phyloP scores from a whole-genome alignment of 192 early-diverging fungal genomes.

The Geranomyces variabilis region DNA sequence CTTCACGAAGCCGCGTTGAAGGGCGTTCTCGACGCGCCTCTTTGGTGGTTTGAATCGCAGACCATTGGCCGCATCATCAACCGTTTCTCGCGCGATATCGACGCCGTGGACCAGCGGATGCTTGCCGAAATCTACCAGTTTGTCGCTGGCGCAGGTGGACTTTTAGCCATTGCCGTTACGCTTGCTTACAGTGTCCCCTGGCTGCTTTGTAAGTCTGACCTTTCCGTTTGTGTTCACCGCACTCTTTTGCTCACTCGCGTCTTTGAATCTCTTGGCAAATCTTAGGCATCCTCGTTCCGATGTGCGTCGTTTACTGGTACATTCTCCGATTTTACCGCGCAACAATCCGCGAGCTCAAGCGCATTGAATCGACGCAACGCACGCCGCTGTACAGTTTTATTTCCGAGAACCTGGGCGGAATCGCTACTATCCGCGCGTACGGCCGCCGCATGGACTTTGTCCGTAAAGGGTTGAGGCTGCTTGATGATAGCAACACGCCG shows the following conservation, averaged over 20 bases:
- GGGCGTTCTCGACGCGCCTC: slow-evolving; percentile 37
- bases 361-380: slow-evolving; percentile 75
- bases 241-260: not conserved
- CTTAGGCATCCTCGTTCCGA: slow-evolving; percentile 63
- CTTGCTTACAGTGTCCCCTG: slow-evolving; percentile 1
- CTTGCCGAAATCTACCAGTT: slow-evolving; percentile 17
- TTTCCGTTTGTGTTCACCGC: not conserved
- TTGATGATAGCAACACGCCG: slow-evolving; percentile 75
- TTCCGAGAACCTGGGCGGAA: slow-evolving; percentile 73
- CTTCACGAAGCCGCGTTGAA: slow-evolving; percentile 40
- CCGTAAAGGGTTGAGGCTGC: slow-evolving; percentile 57
- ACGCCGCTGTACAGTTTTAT: slow-evolving; percentile 80
- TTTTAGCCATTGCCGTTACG: slow-evolving; percentile 11
- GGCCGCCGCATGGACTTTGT: slow-evolving; percentile 74
- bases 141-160: slow-evolving; percentile 11
- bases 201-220: not conserved
- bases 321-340: slow-evolving; percentile 71
- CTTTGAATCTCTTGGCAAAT: slow-evolving; percentile 49
- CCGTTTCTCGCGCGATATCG: slow-evolving; percentile 7
- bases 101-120: slow-evolving; percentile 6
- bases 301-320: slow-evolving; percentile 64
- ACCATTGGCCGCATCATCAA: slow-evolving; percentile 73
- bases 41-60: slow-evolving; percentile 63
- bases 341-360: slow-evolving; percentile 79
- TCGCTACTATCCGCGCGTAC: slow-evolving; percentile 85